Percentiles rank a stretch among this genome's conserved stretches.
Conservation (phyloP, 352 stramenopile species). For the Plasmopara viticola region DNA sequence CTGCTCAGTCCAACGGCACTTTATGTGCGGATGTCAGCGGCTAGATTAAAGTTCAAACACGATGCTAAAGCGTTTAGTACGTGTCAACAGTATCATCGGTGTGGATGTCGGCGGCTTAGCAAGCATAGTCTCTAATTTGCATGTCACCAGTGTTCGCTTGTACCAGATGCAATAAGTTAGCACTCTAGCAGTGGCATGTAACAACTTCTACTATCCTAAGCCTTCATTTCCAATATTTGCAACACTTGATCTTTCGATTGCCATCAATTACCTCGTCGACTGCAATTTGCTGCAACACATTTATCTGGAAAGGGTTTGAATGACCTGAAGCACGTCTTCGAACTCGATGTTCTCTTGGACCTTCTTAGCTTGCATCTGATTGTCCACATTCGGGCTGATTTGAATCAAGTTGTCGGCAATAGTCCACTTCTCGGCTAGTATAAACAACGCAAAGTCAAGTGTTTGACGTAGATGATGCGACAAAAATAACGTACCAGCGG, state of each 20-base stretch:
- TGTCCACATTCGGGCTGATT: slow-evolving; percentile 68
- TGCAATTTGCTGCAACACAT: not conserved
- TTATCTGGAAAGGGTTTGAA: slow-evolving; percentile 84
- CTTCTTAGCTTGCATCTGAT: slow-evolving; percentile 85
- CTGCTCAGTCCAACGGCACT: slow-evolving; percentile 66
- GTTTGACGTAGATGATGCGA: slow-evolving; percentile 1
- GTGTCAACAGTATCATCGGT: not conserved
- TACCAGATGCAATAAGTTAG: too few species aligned
- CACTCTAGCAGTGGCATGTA: too few species aligned
- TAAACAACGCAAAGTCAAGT: not conserved
- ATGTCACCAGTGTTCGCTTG: too few species aligned
- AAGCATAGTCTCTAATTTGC: not conserved
- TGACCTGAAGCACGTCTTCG: slow-evolving; percentile 82
- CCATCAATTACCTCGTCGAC: not conserved
- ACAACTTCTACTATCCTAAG: too few species aligned
- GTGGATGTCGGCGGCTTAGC: not conserved
- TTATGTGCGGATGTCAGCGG: slow-evolving; percentile 23
- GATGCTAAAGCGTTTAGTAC: slow-evolving; percentile 11
- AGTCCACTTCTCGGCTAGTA: slow-evolving; percentile 60
- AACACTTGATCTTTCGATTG: not conserved
- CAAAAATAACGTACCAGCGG: slow-evolving; percentile 34
- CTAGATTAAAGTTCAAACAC: slow-evolving; percentile 31
- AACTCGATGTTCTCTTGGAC: slow-evolving; percentile 84
- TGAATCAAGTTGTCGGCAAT: slow-evolving; percentile 45
- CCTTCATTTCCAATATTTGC: too few species aligned